Evolutionary conservation across 768 basidiomycete genomes (phyloP), one percentile per base, ranked within the genome.

Genomic region (Boletus edulis): DNA sequence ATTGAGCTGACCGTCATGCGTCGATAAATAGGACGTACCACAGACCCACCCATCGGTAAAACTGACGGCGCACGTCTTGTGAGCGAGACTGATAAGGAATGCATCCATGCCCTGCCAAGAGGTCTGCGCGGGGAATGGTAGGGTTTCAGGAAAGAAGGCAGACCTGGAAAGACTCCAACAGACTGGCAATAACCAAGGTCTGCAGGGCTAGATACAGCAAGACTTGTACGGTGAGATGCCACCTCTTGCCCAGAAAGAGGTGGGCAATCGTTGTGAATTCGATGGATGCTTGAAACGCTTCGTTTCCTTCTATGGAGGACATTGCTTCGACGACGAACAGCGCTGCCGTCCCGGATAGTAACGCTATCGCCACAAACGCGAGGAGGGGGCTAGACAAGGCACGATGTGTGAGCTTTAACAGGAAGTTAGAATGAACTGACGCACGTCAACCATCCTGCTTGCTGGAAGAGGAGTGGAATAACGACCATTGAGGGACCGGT

Each of bases 391-490:
- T 65, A 27, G 42, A 43, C n/a, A 6, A 29, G 8, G 29, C 17
- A 29, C 15, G 5, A 27, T 31, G 45, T 24, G 24, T 39, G 2
- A 51, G 47, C 10, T 27, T 1, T 1, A 29, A 27, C 24, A 43
- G 3, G n/a, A 40, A 27, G 15, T 13, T 5, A 24, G 14, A 9
- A 15, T 8, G 37, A 48, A 41, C 6, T 2, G 10, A 57, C 64
- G 54, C 35, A 66, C 64, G 62, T 66, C 40, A 66, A 40, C 64
- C 64, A 66, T 53, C 65, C 64, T 39, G 64, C 64, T 27, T 67
- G 65, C 20, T 66, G 64, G 43, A 64, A 66, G 3, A 66, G 53
- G 0, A 64, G 44, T 0, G 64, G 64, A 14, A 66, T 57, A 4
- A 66, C 56, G 20, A 61, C 65, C 18, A 66, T 32, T 0, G 64